Evolutionary conservation across 371 early-diverging fungal genomes (phyloP).

Genomic region (Circinella umbellata): DNA sequence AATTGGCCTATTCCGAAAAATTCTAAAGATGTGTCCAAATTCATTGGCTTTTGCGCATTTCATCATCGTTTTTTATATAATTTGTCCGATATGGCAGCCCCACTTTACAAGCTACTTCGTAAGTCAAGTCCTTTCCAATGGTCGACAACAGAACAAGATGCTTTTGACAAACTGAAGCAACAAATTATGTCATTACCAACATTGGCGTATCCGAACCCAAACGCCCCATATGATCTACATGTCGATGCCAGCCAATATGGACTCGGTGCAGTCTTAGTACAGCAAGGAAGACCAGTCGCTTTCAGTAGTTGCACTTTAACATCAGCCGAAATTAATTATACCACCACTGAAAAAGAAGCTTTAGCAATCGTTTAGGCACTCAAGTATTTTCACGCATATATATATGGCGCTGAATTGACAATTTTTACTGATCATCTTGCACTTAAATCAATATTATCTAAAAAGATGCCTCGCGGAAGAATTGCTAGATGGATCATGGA

Average conservation of each 20-base stretch:
- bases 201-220: background rate
- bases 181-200: background rate
- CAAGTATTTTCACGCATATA: background rate
- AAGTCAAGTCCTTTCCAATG: background rate
- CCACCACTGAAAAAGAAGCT: background rate
- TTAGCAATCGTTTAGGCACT: background rate
- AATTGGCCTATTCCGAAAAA: slow-evolving; percentile 36
- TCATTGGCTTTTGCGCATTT: slow-evolving; percentile 30
- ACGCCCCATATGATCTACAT: slow-evolving; percentile 14
- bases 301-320: slow-evolving; percentile 21
- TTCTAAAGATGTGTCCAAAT: slow-evolving; percentile 24
- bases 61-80: slow-evolving; percentile 32
- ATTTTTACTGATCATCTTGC: slow-evolving; percentile 1
- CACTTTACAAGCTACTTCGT: slow-evolving; percentile 15
- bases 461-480: background rate
- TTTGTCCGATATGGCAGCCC: slow-evolving; percentile 16
- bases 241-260: slow-evolving; percentile 16
- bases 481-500: slow-evolving; percentile 7
- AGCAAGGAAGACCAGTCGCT: slow-evolving; percentile 19
- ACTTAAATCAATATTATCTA: background rate
- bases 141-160: background rate
- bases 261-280: slow-evolving; percentile 19
- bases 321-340: background rate
- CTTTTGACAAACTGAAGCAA: slow-evolving; percentile 14
- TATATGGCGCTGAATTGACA: slow-evolving; percentile 3